Evolutionary conservation across 2,329 filamentous ascomycete species (phyloP), one percentile per base, ranked within the genome.

Genomic region (Phaeoacremonium minimum): DNA sequence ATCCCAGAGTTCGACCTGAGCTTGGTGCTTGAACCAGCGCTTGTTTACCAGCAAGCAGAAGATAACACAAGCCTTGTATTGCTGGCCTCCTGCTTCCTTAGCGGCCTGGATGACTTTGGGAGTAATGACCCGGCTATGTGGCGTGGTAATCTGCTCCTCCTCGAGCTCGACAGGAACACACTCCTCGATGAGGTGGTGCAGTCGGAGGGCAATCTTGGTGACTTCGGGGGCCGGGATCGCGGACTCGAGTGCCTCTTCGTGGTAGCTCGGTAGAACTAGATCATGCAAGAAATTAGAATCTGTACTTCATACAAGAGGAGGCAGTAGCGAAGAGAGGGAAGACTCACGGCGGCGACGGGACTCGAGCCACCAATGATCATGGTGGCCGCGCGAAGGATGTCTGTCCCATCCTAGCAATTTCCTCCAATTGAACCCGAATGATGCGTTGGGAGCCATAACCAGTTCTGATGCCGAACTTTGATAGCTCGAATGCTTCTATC

Each of bases 91-190:
- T 1, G 93, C 91, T 47, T 88, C 78, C 47, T 77, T 85, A 14
- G 93, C 88, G 0, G 90, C 89, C 46, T 80, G 64, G 43, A 97
- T 65, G 12, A 98, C 93, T 41, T 79, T 75, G 4, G 67, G 66
- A 1, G 89, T 96, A 56, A 98, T 88, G 58, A 98, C 72, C 31
- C 80, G 77, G 60, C 87, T 94, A 61, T 97, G 89, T 4, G 91
- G 80, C 34, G 73, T 74, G 4, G 85, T 93, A 54, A 98, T 72
- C 38, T 77, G 69, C 5, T 71, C 71, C 54, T 87, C 80, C 40
- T 93, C 83, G 28, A 98, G 73, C 60, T 98, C 93, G 66, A 87
- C 96, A 2, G 91, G 87, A 17, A 98, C 78, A 37, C 89, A 83
- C 57, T 89, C 78, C 61, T 95, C 89, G 51, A 98, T 81, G 49